These are phyloP conservation scores for Colletotrichum tropicicola DNA, from an alignment of 2,329 filamentous ascomycete species.

Conservation along the genomic window DNA sequence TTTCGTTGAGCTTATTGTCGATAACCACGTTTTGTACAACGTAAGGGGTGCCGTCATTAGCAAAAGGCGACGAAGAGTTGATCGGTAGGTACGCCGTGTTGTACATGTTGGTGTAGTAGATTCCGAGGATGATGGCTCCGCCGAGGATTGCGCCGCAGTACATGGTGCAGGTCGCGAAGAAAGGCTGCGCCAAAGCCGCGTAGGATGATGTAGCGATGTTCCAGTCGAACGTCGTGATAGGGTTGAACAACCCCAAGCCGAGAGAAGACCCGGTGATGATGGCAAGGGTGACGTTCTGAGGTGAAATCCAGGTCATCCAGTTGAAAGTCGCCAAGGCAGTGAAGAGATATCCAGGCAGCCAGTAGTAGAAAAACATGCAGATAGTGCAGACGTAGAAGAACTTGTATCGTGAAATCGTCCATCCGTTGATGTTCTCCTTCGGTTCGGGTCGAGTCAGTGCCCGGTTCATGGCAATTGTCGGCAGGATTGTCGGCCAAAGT, in stretches of 20 bases:
- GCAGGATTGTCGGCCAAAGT: constrained; percentile 44
- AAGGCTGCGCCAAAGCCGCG: constrained; percentile 47
- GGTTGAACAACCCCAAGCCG: constrained; percentile 55
- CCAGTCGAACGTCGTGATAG: constrained; percentile 60
- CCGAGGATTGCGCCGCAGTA: constrained; percentile 44
- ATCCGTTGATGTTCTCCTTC: constrained; percentile 49
- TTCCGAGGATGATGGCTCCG: constrained; percentile 48
- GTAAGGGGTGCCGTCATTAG: constrained; percentile 52
- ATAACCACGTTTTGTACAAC: constrained; percentile 42
- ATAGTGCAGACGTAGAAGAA: constrained; percentile 50
- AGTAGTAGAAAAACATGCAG: constrained; percentile 56
- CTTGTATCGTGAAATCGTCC: constrained; percentile 53
- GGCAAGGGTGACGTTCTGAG: constrained; percentile 51
- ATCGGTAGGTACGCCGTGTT: constrained; percentile 56
- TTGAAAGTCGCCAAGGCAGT: constrained; percentile 52
- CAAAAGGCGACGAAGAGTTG: constrained; percentile 55
- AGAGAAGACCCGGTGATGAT: constrained; percentile 51
- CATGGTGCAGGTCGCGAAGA: constrained; percentile 49
- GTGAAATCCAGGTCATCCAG: constrained; percentile 62
- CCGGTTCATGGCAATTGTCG: constrained; percentile 44
- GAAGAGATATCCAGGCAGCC: constrained; percentile 57
- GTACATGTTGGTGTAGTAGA: constrained; percentile 54
- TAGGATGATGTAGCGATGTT: constrained; percentile 52
- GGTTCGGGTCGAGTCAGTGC: constrained; percentile 44
- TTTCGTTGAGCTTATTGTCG: constrained; percentile 47